Evolutionary conservation across 768 basidiomycete genomes (phyloP).

Genomic region (Naganishia vishniacii): DNA sequence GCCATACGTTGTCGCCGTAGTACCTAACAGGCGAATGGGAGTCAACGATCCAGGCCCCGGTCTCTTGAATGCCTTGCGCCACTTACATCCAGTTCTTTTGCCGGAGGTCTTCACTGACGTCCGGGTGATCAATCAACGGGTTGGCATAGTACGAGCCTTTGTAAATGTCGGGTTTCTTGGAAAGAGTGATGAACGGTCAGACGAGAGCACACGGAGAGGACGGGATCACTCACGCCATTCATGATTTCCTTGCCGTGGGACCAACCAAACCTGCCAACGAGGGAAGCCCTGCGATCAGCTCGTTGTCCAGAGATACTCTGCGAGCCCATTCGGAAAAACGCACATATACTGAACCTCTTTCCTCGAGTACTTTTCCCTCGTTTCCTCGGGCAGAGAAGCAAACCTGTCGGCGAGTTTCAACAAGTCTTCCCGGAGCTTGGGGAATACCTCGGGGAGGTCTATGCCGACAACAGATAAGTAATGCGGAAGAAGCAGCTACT

Average conservation of each 20-base stretch:
- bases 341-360: slow-evolving; percentile 69
- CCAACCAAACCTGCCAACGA: slow-evolving; percentile 75
- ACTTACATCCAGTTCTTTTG: slow-evolving; percentile 60
- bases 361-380: slow-evolving; percentile 70
- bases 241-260: slow-evolving; percentile 97
- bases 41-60: neutral
- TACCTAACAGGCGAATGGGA: slow-evolving; percentile 49
- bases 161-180: slow-evolving; percentile 58
- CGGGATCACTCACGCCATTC: slow-evolving; percentile 61
- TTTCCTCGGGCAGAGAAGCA: slow-evolving; percentile 61
- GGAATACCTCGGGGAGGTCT: slow-evolving; percentile 69
- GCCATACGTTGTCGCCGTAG: slow-evolving; percentile 84
- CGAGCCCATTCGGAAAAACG: no score
- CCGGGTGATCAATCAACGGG: slow-evolving; percentile 63
- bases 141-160: slow-evolving; percentile 94
- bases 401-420: slow-evolving; percentile 72
- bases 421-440: slow-evolving; percentile 61
- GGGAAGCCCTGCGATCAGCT: no score
- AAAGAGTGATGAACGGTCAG: neutral
- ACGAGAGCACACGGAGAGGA: neutral
- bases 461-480: no score
- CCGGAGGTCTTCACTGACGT: slow-evolving; percentile 58
- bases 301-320: no score
- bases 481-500: no score
- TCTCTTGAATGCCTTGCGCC: neutral